A percentile compares a stretch with the other conserved stretches of the same genome.
Conservation (phyloP, 2,329 filamentous ascomycete species). For the Lojkania enalia region DNA sequence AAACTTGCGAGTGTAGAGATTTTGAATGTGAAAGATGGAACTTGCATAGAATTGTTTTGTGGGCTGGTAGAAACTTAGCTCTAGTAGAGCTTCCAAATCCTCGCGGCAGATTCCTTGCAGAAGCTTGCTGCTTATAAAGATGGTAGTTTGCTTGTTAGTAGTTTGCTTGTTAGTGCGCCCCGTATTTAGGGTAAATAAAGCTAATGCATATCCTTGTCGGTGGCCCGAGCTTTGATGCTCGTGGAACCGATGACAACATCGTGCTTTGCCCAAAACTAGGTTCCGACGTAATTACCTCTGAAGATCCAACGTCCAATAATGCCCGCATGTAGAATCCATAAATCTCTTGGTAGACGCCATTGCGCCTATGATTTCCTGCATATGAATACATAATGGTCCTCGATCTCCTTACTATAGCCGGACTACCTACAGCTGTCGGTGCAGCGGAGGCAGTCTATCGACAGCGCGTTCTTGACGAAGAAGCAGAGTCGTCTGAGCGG, state of each 20-base stretch:
- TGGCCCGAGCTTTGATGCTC: conserved; percentile 8
- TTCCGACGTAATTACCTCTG: not conserved
- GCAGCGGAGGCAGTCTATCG: conserved; percentile 55
- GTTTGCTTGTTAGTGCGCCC: not conserved
- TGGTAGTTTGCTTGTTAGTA: not conserved
- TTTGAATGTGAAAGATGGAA: no score
- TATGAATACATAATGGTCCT: conserved; percentile 23
- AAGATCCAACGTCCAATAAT: conserved; percentile 3
- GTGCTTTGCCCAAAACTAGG: conserved; percentile 11
- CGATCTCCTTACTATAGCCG: conserved; percentile 43
- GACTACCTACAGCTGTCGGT: conserved; percentile 53
- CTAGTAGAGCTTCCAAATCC: not conserved
- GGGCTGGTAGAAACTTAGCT: not conserved
- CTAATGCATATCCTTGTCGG: not conserved
- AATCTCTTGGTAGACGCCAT: conserved; percentile 7
- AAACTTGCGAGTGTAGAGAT: no score
- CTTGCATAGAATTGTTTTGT: no score
- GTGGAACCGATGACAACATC: conserved; percentile 22
- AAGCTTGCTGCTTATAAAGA: not conserved
- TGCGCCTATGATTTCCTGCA: not conserved
- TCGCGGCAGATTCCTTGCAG: not conserved
- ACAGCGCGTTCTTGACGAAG: conserved; percentile 52
- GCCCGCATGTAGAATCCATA: conserved; percentile 6
- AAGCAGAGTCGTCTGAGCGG: conserved; percentile 52
- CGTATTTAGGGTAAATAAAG: not conserved